These are phyloP conservation scores for Senecio squalidus DNA, from an alignment of 140 eudicot genomes.

Conservation along the genomic window DNA sequence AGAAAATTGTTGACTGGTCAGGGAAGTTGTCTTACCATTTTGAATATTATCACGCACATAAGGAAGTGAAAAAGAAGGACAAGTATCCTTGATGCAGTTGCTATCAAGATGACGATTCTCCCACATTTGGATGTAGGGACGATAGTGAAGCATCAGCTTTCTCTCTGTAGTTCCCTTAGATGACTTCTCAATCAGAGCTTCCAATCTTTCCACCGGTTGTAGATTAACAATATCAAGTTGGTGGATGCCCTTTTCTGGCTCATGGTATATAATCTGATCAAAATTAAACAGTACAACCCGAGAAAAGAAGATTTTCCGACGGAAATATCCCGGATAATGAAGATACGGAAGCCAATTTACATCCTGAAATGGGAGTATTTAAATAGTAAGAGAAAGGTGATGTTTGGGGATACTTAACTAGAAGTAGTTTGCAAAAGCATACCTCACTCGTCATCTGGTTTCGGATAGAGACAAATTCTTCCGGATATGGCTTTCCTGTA, in stretches of 20 bases:
- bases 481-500: background rate
- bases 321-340: background rate
- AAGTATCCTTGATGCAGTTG: no score
- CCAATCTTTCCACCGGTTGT: no score
- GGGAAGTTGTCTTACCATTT: no score
- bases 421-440: background rate
- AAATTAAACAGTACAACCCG: background rate
- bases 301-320: background rate
- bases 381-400: background rate
- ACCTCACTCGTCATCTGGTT: background rate
- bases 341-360: background rate
- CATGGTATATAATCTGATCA: conserved; percentile 2
- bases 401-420: background rate
- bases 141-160: no score
- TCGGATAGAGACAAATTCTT: background rate
- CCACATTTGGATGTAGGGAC: no score
- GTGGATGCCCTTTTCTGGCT: conserved; percentile 1
- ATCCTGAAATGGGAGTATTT: background rate
- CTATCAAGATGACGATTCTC: no score
- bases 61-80: no score
- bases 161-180: no score
- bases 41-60: no score
- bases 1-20: no score
- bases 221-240: background rate
- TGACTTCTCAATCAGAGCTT: no score